These are phyloP conservation scores for Wickerhamiella azyma DNA, from an alignment of 805 yeast genomes.

Conservation along the genomic window DNA sequence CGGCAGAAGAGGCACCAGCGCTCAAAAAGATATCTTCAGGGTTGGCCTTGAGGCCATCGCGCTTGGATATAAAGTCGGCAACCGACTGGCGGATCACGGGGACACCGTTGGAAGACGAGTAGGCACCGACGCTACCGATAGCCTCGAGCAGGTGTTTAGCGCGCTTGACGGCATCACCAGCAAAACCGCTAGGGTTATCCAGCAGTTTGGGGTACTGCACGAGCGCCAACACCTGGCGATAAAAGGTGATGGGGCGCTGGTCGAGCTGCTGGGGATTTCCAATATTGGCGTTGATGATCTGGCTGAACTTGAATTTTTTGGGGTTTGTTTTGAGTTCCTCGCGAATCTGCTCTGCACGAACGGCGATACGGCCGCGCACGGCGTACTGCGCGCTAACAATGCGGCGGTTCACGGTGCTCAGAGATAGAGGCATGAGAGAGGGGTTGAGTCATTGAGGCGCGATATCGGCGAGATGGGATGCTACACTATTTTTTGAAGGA, in stretches of 20 bases:
- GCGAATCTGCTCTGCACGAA: slow-evolving; percentile 75
- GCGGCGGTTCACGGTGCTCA: slow-evolving; percentile 50
- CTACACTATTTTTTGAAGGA: no score
- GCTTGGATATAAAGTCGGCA: slow-evolving; percentile 59
- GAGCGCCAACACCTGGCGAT: slow-evolving; percentile 76
- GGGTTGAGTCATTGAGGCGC: slow-evolving; percentile 2
- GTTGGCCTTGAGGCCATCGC: slow-evolving; percentile 63
- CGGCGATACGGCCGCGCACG: slow-evolving; percentile 89
- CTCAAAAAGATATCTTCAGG: slow-evolving; percentile 72
- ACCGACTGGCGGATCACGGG: slow-evolving; percentile 56
- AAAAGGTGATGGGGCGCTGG: slow-evolving; percentile 90
- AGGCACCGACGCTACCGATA: slow-evolving; percentile 84
- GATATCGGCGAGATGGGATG: no score
- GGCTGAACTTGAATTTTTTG: slow-evolving; percentile 55
- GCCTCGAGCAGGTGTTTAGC: slow-evolving; percentile 47
- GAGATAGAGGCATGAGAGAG: slow-evolving; percentile 27
- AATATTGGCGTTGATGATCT: slow-evolving; percentile 79
- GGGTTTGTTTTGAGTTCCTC: slow-evolving; percentile 41
- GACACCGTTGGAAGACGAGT: slow-evolving; percentile 87
- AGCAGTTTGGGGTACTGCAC: slow-evolving; percentile 73
- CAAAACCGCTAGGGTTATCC: slow-evolving; percentile 23
- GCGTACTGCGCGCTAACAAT: slow-evolving; percentile 87
- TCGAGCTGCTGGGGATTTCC: slow-evolving; percentile 97
- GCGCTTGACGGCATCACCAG: slow-evolving; percentile 55
- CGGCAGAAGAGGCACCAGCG: slow-evolving; percentile 92